Percentiles rank a stretch among this genome's conserved stretches.
Evolutionary conservation across 768 basidiomycete species (phyloP).

Genomic region (Pulveroboletus sp.): DNA sequence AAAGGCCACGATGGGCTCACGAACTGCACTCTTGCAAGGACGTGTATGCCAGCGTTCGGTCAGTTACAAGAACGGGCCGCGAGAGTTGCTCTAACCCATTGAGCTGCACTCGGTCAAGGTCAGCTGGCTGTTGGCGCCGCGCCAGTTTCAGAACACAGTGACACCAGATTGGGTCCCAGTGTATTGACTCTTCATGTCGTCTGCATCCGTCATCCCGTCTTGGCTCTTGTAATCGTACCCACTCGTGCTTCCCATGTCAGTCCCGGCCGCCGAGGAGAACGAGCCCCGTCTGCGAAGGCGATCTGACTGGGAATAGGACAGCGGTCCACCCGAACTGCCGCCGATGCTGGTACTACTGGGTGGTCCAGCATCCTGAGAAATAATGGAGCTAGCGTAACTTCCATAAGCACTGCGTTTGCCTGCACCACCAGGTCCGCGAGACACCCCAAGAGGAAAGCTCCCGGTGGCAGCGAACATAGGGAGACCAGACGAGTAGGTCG

Average conservation of each 20-base stretch:
- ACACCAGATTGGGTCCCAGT: conserved; percentile 80
- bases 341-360: conserved; percentile 55
- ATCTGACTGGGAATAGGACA: conserved; percentile 90
- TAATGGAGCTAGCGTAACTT: conserved; percentile 85
- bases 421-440: conserved; percentile 53
- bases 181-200: conserved; percentile 89
- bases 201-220: conserved; percentile 72
- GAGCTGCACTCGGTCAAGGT: conserved; percentile 6
- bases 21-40: conserved; percentile 4
- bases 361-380: conserved; percentile 85
- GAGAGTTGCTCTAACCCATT: conserved; percentile 12
- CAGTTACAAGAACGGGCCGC: conserved; percentile 1
- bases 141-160: conserved; percentile 64
- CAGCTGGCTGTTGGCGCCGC: neutral
- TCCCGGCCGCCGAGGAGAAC: conserved; percentile 69
- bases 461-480: conserved; percentile 75
- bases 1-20: conserved; percentile 5
- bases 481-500: conserved; percentile 88
- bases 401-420: conserved; percentile 74
- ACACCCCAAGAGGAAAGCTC: conserved; percentile 63
- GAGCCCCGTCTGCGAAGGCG: conserved; percentile 74
- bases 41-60: conserved; percentile 10
- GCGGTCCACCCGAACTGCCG: conserved; percentile 41
- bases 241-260: conserved; percentile 74
- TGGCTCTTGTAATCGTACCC: conserved; percentile 86